A percentile compares a stretch with the other conserved stretches of the same genome.
Evolutionary conservation across 805 yeast genomes (phyloP).

Genomic region (Kuraishia hungarica): DNA sequence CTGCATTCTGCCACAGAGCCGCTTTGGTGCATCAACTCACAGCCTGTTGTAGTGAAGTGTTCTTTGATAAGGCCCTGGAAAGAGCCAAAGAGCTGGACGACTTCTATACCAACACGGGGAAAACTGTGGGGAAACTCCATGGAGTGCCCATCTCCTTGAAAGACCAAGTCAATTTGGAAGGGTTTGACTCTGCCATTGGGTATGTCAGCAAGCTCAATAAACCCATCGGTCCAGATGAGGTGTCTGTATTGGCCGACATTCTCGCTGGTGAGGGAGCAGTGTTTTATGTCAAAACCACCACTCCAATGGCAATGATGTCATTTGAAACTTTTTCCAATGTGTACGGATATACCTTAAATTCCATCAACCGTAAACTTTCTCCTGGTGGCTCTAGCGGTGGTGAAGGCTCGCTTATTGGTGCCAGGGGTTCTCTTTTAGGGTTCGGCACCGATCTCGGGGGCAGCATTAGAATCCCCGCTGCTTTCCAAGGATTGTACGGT

Average conservation of each 20-base stretch:
- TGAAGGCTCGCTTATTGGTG: conserved; percentile 28
- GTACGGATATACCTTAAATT: conserved; percentile 25
- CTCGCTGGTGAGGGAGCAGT: conserved; percentile 30
- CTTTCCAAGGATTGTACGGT: conserved; percentile 24
- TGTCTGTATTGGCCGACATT: conserved; percentile 20
- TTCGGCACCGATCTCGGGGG: conserved; percentile 34
- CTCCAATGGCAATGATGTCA: conserved; percentile 35
- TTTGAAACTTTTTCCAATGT: conserved; percentile 30
- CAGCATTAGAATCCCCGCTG: conserved; percentile 24
- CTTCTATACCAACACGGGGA: conserved; percentile 35
- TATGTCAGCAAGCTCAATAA: conserved; percentile 18
- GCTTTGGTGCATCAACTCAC: conserved; percentile 47
- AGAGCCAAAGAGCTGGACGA: conserved; percentile 49
- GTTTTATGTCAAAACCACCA: conserved; percentile 33
- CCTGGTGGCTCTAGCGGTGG: conserved; percentile 41
- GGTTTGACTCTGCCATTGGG: conserved; percentile 34
- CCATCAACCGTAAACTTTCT: conserved; percentile 26
- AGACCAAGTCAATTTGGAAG: conserved; percentile 37
- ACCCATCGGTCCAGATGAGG: conserved; percentile 21
- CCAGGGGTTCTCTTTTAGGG: conserved; percentile 24
- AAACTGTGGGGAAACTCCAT: conserved; percentile 52
- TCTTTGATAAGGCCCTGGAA: conserved; percentile 49
- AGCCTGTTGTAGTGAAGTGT: conserved; percentile 31
- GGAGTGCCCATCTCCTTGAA: conserved; percentile 45
- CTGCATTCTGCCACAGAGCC: conserved; percentile 49